Percentiles rank a stretch among this genome's conserved stretches.
These are phyloP conservation scores for Microdochium nivale DNA, from an alignment of 2,329 filamentous ascomycete genomes.

Conservation along the genomic window DNA sequence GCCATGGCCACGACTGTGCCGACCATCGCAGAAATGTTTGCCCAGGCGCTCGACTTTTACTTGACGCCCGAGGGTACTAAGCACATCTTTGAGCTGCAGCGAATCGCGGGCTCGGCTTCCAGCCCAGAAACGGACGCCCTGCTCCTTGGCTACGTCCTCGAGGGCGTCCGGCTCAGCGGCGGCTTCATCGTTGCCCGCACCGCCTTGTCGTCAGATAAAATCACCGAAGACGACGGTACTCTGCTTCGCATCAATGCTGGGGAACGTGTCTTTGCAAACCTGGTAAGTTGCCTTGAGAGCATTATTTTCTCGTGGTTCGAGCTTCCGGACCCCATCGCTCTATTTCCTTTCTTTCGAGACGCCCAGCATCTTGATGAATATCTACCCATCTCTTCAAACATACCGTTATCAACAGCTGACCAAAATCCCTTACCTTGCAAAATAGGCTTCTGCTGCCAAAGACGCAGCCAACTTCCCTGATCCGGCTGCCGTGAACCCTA, in stretches of 20 bases:
- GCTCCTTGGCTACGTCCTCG: constrained; percentile 62
- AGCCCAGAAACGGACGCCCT: constrained; percentile 51
- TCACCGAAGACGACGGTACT: constrained; percentile 41
- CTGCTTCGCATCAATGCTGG: constrained; percentile 43
- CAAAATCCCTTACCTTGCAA: too few relatives aligned
- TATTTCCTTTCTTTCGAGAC: too few relatives aligned
- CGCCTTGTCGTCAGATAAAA: constrained; percentile 33
- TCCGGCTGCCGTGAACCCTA: constrained; percentile 51
- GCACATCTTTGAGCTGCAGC: constrained; percentile 52
- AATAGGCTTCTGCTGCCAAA: constrained; percentile 37
- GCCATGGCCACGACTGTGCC: constrained; percentile 59
- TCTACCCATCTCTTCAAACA: too few relatives aligned
- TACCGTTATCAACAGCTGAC: too few relatives aligned
- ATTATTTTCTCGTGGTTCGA: too few relatives aligned
- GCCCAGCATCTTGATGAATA: too few relatives aligned
- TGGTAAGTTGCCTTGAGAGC: too few relatives aligned
- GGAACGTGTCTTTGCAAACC: constrained; percentile 55
- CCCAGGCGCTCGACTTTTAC: constrained; percentile 66
- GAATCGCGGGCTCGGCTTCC: constrained; percentile 45
- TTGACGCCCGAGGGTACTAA: constrained; percentile 45
- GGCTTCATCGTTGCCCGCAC: constrained; percentile 53
- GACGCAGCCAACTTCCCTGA: constrained; percentile 53
- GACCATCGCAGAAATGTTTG: constrained; percentile 65
- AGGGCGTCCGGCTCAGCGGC: constrained; percentile 61
- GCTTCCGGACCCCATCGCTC: too few relatives aligned